These are phyloP conservation scores for Hibiscus syriacus DNA, from an alignment of 345 rosid species.

Conservation along the genomic window DNA sequence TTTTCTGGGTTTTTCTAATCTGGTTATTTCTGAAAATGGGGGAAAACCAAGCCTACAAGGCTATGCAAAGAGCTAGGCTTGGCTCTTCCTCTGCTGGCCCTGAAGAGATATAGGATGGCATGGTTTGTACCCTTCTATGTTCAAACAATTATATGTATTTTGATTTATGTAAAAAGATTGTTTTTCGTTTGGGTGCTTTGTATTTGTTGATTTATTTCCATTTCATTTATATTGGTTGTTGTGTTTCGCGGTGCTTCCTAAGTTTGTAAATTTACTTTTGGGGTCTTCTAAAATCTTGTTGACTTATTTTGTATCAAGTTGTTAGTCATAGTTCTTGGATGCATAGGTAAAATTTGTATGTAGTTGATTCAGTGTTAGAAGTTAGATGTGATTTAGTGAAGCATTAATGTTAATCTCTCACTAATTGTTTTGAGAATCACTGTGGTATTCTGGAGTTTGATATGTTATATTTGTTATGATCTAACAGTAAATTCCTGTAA, in stretches of 20 bases:
- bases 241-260: not conserved
- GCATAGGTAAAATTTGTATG: not conserved
- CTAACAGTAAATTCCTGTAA: not conserved
- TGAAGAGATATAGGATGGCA: conserved; percentile 92
- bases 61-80: conserved; percentile 92
- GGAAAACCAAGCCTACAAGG: conserved; percentile 96
- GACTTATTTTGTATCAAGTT: not conserved
- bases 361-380: not conserved
- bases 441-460: not conserved
- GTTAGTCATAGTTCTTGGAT: not conserved
- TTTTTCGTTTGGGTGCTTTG: too few relatives aligned
- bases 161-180: too few relatives aligned
- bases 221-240: not conserved
- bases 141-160: too few relatives aligned
- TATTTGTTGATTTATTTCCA: not conserved
- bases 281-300: not conserved
- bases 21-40: conserved; percentile 53
- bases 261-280: not conserved
- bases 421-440: not conserved
- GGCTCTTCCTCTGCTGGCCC: conserved; percentile 83
- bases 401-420: not conserved
- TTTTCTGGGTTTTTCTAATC: not conserved
- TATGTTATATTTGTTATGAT: not conserved
- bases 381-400: not conserved
- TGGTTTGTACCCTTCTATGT: conserved; percentile 97